These are phyloP conservation scores for Vanderwaltozyma verrucispora DNA, from an alignment of 805 yeast species.

Conservation along the genomic window DNA sequence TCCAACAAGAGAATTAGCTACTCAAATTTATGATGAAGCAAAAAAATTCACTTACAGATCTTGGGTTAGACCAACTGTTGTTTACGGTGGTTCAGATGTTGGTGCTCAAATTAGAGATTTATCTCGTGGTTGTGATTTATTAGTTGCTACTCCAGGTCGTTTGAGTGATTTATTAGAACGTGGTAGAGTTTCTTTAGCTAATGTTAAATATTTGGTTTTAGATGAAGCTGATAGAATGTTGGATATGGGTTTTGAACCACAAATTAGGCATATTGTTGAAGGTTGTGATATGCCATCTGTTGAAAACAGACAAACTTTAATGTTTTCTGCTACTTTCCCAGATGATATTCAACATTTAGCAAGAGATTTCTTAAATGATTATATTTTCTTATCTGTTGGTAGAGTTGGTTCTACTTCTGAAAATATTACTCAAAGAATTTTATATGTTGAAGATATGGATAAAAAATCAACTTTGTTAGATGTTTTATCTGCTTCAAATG, in stretches of 20 bases:
- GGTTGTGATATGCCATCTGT: slow-evolving; percentile 97
- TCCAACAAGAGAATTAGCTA: slow-evolving; percentile 98
- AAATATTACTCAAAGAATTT: slow-evolving; percentile 89
- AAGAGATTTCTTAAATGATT: slow-evolving; percentile 90
- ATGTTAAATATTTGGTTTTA: slow-evolving; percentile 86
- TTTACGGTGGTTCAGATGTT: slow-evolving; percentile 97
- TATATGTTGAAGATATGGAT: slow-evolving; percentile 87
- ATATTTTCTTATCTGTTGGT: slow-evolving; percentile 94
- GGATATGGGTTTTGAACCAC: slow-evolving; percentile 99
- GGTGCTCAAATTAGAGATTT: slow-evolving; percentile 78
- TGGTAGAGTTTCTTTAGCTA: slow-evolving; percentile 81
- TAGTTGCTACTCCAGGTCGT: slow-evolving; percentile 99
- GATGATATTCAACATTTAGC: slow-evolving; percentile 95
- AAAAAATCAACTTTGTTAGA: slow-evolving; percentile 87
- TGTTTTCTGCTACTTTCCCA: slow-evolving; percentile 99
- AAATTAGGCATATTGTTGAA: slow-evolving; percentile 95
- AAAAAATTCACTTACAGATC: slow-evolving; percentile 88
- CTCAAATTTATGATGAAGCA: slow-evolving; percentile 93
- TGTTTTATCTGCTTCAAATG: slow-evolving; percentile 68
- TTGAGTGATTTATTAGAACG: slow-evolving; percentile 91
- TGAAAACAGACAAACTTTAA: slow-evolving; percentile 84
- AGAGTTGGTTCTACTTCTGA: slow-evolving; percentile 99
- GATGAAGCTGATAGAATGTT: slow-evolving; percentile 99
- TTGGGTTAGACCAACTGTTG: slow-evolving; percentile 96
- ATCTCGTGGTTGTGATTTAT: slow-evolving; percentile 87